Evolutionary conservation across 495 filamentous ascomycete species (phyloP), one percentile per base, ranked within the genome.

Genomic region (Xylaria flabelliformis): DNA sequence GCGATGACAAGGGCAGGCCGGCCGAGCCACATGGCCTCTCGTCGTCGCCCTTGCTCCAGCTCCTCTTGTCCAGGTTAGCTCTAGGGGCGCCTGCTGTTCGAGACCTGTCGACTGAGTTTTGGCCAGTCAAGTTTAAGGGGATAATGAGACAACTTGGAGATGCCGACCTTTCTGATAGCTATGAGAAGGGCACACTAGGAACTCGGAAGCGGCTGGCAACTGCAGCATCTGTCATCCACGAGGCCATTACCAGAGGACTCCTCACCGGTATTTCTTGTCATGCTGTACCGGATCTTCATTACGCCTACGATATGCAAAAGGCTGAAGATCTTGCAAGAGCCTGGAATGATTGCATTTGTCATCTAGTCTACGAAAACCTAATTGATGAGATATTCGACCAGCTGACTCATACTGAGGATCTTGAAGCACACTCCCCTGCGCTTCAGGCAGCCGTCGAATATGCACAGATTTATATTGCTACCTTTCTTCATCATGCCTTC

Each of bases 181-280:
- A 91, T 74, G 90, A 92, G 75, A 91, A 91, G 76, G 90, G 89
- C 7, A 82, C 84, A 8, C 74, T 92, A 44, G 90, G 90, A 15
- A 85, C 86, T 71, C 84, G 90, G 61, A 91, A 90, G 77, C 89
- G 89, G 12, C 81, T 92, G 34, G 88, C 90, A 8, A 91, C 90
- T 36, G 90, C 88, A 13, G 84, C 87, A 19, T 88, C 88, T 24
- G 85, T 84, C 4, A 75, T 92, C 67, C 83, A 91, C 69, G 90
- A 92, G 75, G 83, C 85, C 63, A 82, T 89, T 0, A 87, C 87
- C 7, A 80, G 90, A 67, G 90, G 88, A 2, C 76, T 85, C 9
- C 75, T 91, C 17, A 88, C 83, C 84, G 90, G 69, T 2, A 79
- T 86, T 56, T 77, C 82, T n/a, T 79, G 78, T 70, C 73, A 77